Evolutionary conservation across 208 protist genomes (phyloP), one percentile per base, ranked within the genome.

Genomic region (Trypanosomatidae sp.): DNA sequence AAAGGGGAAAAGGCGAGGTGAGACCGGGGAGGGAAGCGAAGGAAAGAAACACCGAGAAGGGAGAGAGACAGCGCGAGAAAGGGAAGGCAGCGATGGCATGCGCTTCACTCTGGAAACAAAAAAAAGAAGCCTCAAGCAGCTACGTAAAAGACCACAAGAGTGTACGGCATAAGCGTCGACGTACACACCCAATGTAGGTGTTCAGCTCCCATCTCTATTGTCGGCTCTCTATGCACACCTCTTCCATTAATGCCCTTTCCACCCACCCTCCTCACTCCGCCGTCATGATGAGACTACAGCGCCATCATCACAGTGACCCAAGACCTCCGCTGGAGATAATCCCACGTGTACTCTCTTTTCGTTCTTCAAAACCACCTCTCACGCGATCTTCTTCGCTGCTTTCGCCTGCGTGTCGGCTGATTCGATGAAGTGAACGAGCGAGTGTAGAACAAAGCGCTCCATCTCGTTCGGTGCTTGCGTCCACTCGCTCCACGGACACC

Each of bases 391-490:
- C 49, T 25, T 50, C 41, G 33, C n/a, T 17, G 19, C 52, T 64
- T 12, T 43, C 12, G 41, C 47, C 58, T 36, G 43, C 22, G 68
- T 64, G 15, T 64, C 55, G 5, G 50, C 52, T 3, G 66, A 55
- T 17, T 69, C 39, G 47, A 74, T 58, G 55, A 74, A 70, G 74
- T 73, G 44, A 36, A 69, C 58, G 22, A 78, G 59, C 36, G 72
- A 69, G 25, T 68, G 44, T 49, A 84, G 44, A 30, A 92, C 71
- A 22, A 87, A 77, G n/a, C 22, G 43, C 71, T 95, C 84, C 83
- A 87, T 83, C 41, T 70, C 73, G 74, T 86, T 89, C 59, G 74
- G 66, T 7, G 41, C 33, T 36, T 76, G 66, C 25, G 19, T 7
- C 66, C 64, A 62, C 72, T 85, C 81, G 2, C 47, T 22, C 30